Base-by-base conservation (phyloP, 768 basidiomycete species). In the Trametes coccinea region DNA sequence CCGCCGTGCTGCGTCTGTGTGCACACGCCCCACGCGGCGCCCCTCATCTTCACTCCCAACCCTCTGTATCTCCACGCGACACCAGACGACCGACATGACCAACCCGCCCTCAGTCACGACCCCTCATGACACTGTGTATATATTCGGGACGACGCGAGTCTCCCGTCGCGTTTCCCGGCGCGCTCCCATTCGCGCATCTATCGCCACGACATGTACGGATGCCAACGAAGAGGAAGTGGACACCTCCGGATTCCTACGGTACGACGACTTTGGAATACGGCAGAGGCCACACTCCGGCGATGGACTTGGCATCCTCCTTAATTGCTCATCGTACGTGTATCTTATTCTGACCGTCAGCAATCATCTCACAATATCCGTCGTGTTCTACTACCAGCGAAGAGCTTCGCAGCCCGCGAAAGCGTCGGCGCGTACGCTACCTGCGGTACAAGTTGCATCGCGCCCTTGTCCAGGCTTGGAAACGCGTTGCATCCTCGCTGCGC, bases 401-500 rank as follows among this genome's bases (percentile, higher is more conserved):
- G 2, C 16, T 9, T 31, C 31, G 14, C 2, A 14, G 14, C 17
- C 43, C 22, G 2, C 39, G 37, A 7, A 50, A 48, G 27, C 51
- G 44, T 1, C 17, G 34, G 34, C 34, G 54, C 8, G 11, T 33
- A 11, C 5, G 43, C 5, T 5, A 6, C 7, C 9, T 40, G 8
- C 34, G 55, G 2, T 55, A 47, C 9, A 27, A 48, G 8, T 27
- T 56, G 6, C 55, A 29, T 5, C 54, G 61, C 16, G 54, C 55
- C 5, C 17, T 62, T 14, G 34, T 56, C 2, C 27, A 10, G 13
- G 50, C 41, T 13, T 62, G 61, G 61, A 62, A 62, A 33, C 49
- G 55, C 1, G 1, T 56, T 5, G 56, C 55, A 5, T 33, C 17
- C 3, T 27, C 49, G 22, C 43, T 62, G 4, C 61, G 41, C 22